phyloP scores from a whole-genome alignment of 1,284 basidiomycete genomes.

The Takashimella koratensis region DNA sequence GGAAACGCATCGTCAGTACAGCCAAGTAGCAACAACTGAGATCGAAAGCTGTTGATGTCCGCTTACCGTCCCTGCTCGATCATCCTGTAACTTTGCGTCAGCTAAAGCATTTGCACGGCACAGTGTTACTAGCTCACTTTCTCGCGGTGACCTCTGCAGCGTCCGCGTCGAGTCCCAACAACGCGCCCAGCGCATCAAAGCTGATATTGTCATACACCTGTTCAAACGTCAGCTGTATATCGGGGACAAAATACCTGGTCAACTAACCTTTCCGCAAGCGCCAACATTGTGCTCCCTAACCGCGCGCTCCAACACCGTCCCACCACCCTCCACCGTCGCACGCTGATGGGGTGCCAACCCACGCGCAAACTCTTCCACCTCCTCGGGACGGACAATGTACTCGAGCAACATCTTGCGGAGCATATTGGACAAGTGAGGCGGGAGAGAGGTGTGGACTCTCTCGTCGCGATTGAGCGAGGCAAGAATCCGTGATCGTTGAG shows the following conservation, averaged over 20 bases:
- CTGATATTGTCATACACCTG: slow-evolving; percentile 89
- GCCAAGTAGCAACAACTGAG: background rate
- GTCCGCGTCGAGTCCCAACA: slow-evolving; percentile 77
- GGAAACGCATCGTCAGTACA: background rate
- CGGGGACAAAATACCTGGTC: background rate
- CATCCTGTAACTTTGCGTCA: slow-evolving; percentile 55
- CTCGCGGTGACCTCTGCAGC: slow-evolving; percentile 91
- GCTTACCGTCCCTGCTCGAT: slow-evolving; percentile 79
- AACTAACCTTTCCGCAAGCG: slow-evolving; percentile 70
- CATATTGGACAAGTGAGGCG: slow-evolving; percentile 62
- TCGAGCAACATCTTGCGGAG: slow-evolving; percentile 96
- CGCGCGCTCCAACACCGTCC: slow-evolving; percentile 93
- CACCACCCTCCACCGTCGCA: slow-evolving; percentile 71
- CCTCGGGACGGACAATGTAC: slow-evolving; percentile 83
- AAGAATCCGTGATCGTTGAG: slow-evolving; percentile 86
- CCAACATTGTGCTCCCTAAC: slow-evolving; percentile 98
- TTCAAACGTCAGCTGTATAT: slow-evolving; percentile 10
- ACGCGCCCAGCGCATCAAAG: slow-evolving; percentile 76
- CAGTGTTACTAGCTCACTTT: slow-evolving; percentile 46
- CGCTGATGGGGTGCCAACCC: slow-evolving; percentile 88
- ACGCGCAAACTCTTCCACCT: slow-evolving; percentile 84
- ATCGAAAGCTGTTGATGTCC: too few relatives aligned
- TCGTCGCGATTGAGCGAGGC: slow-evolving; percentile 92
- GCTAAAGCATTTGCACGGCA: background rate
- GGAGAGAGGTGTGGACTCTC: slow-evolving; percentile 63